A percentile compares a stretch with the other conserved stretches of the same genome.
These are phyloP conservation scores for Tripterygium wilfordii DNA, from an alignment of 177 flowering plant genomes.

Conservation along the genomic window DNA sequence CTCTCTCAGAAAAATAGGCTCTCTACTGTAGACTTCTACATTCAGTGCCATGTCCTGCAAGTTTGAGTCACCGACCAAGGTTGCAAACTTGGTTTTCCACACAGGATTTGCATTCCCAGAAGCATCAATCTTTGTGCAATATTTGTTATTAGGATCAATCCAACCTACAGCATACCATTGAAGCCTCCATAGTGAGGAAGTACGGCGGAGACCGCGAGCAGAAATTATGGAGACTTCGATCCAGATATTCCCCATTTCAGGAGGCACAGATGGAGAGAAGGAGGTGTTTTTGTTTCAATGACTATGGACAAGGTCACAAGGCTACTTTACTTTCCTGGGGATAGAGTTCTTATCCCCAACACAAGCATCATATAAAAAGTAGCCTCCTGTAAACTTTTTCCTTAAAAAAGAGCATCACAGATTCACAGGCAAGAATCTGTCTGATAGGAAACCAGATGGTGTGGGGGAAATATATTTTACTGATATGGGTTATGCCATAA, in stretches of 20 bases:
- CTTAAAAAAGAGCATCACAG: constrained; percentile 13
- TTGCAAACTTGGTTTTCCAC: constrained; percentile 83
- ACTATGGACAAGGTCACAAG: constrained; percentile 10
- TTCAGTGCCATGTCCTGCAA: constrained; percentile 36
- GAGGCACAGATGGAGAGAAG: too few relatives aligned
- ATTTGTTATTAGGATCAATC: constrained; percentile 71
- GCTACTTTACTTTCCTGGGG: constrained; percentile 25
- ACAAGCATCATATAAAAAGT: not conserved
- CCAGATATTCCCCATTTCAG: constrained; percentile 68
- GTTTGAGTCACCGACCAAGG: constrained; percentile 37
- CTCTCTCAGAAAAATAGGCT: constrained; percentile 75
- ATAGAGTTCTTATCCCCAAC: constrained; percentile 12
- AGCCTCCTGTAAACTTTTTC: constrained; percentile 8
- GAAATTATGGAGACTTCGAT: constrained; percentile 73
- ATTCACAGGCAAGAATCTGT: constrained; percentile 13
- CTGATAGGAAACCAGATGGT: not conserved
- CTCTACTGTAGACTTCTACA: constrained; percentile 77
- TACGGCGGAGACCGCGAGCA: constrained; percentile 58
- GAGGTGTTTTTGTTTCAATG: too few relatives aligned
- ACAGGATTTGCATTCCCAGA: constrained; percentile 61
- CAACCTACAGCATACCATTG: constrained; percentile 94
- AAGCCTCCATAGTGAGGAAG: constrained; percentile 59
- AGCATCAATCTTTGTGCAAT: constrained; percentile 68
- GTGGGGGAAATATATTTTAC: too few relatives aligned
- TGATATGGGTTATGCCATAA: too few relatives aligned